A percentile compares a stretch with the other conserved stretches of the same genome.
Conservation (phyloP, 192 early-diverging fungal species). For the Umbelopsis ramanniana region DNA sequence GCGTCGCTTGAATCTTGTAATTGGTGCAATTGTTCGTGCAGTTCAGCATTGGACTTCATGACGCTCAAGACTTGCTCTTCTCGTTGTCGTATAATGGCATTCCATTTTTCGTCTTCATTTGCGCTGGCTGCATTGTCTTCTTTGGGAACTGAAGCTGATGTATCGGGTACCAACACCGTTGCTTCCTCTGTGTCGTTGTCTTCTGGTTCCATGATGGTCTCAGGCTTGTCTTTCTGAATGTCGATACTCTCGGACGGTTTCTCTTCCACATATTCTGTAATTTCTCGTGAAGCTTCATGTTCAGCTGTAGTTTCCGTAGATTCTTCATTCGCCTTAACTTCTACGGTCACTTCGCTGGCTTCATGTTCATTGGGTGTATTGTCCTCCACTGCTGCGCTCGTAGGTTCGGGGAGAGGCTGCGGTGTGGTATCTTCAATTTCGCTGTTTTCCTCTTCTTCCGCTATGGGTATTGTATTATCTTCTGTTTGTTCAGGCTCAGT, state of each 20-base stretch:
- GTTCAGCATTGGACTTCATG: conserved; percentile 53
- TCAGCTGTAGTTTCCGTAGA: not conserved
- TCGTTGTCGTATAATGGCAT: conserved; percentile 44
- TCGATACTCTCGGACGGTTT: no score
- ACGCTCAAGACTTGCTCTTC: conserved; percentile 52
- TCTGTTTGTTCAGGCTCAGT: no score
- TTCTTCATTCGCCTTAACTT: not conserved
- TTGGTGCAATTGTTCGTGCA: conserved; percentile 50
- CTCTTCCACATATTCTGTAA: no score
- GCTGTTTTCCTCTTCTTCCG: no score
- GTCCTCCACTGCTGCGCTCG: no score
- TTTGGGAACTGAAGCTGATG: not conserved
- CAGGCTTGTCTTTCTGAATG: no score
- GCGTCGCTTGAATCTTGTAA: conserved; percentile 41
- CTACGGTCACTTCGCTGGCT: not conserved
- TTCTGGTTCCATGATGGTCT: no score
- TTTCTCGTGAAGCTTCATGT: no score
- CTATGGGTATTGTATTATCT: no score
- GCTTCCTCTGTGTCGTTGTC: no score
- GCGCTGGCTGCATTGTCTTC: not conserved
- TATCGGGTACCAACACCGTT: no score
- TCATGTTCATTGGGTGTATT: not conserved
- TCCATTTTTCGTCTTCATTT: conserved; percentile 18
- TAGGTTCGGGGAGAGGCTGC: no score
- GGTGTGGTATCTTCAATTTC: not conserved